These are phyloP conservation scores for Beauveria brongniartii DNA, from an alignment of 2,329 filamentous ascomycete species.

Conservation along the genomic window DNA sequence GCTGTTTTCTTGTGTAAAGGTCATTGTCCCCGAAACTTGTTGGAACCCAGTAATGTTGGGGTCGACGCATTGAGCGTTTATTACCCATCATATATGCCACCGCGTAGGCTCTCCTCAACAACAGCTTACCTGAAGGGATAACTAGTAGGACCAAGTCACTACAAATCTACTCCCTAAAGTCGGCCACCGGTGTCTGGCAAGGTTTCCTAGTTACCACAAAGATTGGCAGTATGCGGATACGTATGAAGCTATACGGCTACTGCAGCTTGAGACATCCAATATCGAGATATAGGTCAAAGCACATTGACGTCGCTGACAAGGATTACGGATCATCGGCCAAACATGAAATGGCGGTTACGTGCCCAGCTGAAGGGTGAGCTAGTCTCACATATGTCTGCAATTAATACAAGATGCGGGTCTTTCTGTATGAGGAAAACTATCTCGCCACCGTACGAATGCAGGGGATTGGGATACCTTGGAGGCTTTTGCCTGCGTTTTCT, in stretches of 20 bases:
- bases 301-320: not conserved
- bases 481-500: not conserved
- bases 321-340: not conserved
- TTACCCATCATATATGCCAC: not conserved
- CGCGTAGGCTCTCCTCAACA: not conserved
- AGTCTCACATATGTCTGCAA: not conserved
- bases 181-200: too few species aligned
- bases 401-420: not conserved
- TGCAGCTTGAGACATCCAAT: too few species aligned
- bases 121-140: not conserved
- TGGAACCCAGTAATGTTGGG: too few species aligned
- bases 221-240: too few species aligned
- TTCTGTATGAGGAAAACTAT: not conserved
- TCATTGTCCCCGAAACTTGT: not conserved
- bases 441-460: not conserved
- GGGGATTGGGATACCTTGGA: not conserved
- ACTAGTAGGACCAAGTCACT: not conserved
- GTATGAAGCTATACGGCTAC: too few species aligned
- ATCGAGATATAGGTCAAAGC: too few species aligned
- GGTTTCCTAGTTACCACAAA: too few species aligned
- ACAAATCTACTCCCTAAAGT: not conserved
- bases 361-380: not conserved
- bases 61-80: not conserved
- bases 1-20: not conserved
- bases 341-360: not conserved